Percentiles rank a stretch among this genome's conserved stretches.
Conservation (phyloP, 116 monocot species). For the Dioscorea cayenensis region DNA sequence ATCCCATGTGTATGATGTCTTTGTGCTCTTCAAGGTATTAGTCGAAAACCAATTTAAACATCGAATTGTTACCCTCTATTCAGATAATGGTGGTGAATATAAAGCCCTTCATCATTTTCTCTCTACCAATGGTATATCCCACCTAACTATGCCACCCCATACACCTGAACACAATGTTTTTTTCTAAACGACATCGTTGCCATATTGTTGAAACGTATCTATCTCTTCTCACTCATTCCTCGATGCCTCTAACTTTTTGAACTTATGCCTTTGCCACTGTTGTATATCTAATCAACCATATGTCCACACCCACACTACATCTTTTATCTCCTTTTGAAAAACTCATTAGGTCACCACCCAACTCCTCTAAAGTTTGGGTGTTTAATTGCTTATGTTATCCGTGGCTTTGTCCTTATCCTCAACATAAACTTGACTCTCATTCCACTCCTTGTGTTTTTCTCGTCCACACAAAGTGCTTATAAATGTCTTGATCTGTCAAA, state of each 20-base stretch:
- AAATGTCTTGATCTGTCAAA: no score
- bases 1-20: background rate
- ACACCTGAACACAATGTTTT: slow-evolving; percentile 12
- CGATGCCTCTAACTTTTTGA: background rate
- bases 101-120: background rate
- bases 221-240: background rate
- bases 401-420: background rate
- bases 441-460: no score
- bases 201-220: slow-evolving; percentile 7
- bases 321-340: background rate
- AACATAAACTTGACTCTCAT: background rate
- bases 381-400: background rate
- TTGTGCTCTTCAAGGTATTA: background rate
- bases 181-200: background rate
- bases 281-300: background rate
- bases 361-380: background rate
- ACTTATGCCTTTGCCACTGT: background rate
- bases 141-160: slow-evolving; percentile 9
- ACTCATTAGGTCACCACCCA: background rate
- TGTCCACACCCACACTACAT: background rate
- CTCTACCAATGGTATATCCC: background rate
- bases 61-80: background rate
- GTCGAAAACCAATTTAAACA: background rate
- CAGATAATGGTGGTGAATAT: slow-evolving; percentile 12
- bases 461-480: no score